Conservation (phyloP, 208 protist species). For the Leishmania guyanensis region DNA sequence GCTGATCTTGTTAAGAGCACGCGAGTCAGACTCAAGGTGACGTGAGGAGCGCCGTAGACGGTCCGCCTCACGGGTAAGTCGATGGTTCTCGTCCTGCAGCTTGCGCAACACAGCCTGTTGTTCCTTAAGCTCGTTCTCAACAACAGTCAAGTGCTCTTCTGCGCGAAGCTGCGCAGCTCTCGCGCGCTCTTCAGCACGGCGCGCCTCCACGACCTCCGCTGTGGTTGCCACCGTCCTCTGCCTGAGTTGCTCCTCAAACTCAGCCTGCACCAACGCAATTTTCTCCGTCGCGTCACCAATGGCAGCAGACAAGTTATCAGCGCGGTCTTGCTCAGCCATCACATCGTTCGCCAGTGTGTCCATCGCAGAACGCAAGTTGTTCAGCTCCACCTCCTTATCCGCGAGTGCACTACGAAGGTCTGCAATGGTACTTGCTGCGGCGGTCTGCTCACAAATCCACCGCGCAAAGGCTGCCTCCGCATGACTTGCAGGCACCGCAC, state of each 20-base stretch:
- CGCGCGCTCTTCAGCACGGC: slow-evolving; percentile 39
- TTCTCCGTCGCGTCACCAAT: slow-evolving; percentile 32
- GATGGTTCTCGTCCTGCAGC: slow-evolving; percentile 32
- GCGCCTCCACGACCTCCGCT: slow-evolving; percentile 46
- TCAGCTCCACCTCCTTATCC: slow-evolving; percentile 6
- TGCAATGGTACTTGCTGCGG: neutral
- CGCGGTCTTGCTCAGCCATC: slow-evolving; percentile 22
- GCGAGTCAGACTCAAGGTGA: slow-evolving; percentile 8
- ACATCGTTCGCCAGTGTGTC: slow-evolving; percentile 22
- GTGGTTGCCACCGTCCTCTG: slow-evolving; percentile 21
- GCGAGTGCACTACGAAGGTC: neutral
- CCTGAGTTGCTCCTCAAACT: slow-evolving; percentile 50
- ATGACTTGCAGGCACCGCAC: neutral
- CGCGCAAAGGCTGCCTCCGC: slow-evolving; percentile 1
- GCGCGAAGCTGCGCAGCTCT: slow-evolving; percentile 38
- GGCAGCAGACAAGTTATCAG: slow-evolving; percentile 22
- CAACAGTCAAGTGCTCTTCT: slow-evolving; percentile 30
- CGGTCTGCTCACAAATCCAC: neutral
- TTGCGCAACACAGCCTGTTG: slow-evolving; percentile 10
- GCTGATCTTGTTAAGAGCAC: neutral
- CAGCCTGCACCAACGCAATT: slow-evolving; percentile 25
- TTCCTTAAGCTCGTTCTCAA: slow-evolving; percentile 33
- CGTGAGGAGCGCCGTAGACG: slow-evolving; percentile 29
- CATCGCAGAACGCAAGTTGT: slow-evolving; percentile 8
- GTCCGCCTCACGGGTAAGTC: slow-evolving; percentile 31